Evolutionary conservation across 1,284 basidiomycete species (phyloP), one percentile per base, ranked within the genome.

Genomic region (Melanopsichium pennsylvanicum): DNA sequence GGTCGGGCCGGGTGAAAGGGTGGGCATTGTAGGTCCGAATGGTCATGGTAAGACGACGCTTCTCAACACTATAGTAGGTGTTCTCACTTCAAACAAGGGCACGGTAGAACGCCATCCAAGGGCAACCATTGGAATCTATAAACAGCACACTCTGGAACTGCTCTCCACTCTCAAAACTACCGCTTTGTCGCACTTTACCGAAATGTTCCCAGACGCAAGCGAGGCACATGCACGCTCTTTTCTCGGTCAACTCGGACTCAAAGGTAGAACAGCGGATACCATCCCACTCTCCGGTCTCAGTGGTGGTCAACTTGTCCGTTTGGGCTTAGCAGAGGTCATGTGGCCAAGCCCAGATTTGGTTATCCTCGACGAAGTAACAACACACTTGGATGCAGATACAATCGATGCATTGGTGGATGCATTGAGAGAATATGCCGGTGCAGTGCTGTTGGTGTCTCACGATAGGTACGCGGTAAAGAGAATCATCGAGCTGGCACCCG

Each of bases 341-440:
- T 74, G 74, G 62, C 13, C 35, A n/a, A 59, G 50, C 12, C 74
- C 74, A 0, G 61, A 76, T 26, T 50, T 76, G 18, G 64, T 76
- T 3, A 39, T 74, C 2, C 51, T 76, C 6, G 74, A 76, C 49
- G 74, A 76, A 29, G 72, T 73, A 1, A 76, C 74, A 13, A 75
- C 88, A 16, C 89, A 90, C 81, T 81, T 90, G 31, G 89, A 90
- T 75, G 84, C 85, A 49, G 85, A 86, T 29, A 88, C 88, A 0
- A 87, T 89, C 41, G 82, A 85, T 46, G 87, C 86, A 0, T 82
- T 90, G 3, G 85, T 86, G 1, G 80, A 83, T 9, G 86, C 87
- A 5, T 82, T 90, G 19, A 83, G 83, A 39, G 79, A 77, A 13
- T 90, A 85, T 71, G 81, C 81, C 21, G 88, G 89, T 3, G 87